Percentiles rank a stretch among this genome's conserved stretches.
These are phyloP conservation scores for Aspergillus affinis DNA, from an alignment of 495 filamentous ascomycete genomes.

Conservation along the genomic window DNA sequence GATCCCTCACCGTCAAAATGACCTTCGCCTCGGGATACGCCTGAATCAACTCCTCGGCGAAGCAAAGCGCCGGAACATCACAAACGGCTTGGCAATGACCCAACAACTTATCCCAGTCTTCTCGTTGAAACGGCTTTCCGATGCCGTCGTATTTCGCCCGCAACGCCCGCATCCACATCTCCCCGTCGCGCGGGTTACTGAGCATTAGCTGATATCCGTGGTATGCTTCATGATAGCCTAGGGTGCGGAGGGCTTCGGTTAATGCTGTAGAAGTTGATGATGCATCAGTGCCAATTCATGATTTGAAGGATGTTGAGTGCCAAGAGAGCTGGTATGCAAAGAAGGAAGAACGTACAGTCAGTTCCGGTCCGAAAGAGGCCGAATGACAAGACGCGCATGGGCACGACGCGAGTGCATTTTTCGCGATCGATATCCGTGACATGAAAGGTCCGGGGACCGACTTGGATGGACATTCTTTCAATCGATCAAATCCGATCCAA, in stretches of 20 bases:
- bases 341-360: too few species aligned
- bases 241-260: background rate
- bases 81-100: conserved; percentile 10
- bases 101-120: conserved; percentile 7
- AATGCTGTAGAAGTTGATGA: background rate
- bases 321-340: too few species aligned
- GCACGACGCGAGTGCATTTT: too few species aligned
- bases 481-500: too few species aligned
- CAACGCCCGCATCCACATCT: conserved; percentile 6
- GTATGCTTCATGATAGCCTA: conserved; percentile 6
- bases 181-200: conserved; percentile 4
- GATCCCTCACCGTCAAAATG: conserved; percentile 8
- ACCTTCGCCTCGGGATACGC: conserved; percentile 15
- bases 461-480: too few species aligned
- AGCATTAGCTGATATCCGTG: conserved; percentile 7
- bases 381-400: too few species aligned
- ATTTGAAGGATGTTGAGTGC: too few species aligned
- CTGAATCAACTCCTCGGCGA: conserved; percentile 9
- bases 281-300: too few species aligned
- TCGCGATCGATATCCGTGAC: too few species aligned
- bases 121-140: conserved; percentile 4
- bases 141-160: conserved; percentile 7
- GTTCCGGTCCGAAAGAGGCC: too few species aligned
- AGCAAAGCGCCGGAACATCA: conserved; percentile 7
- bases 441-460: too few species aligned